Base-by-base conservation (phyloP, 108 stramenopile species). In the Stephanodiscus minutulus region DNA sequence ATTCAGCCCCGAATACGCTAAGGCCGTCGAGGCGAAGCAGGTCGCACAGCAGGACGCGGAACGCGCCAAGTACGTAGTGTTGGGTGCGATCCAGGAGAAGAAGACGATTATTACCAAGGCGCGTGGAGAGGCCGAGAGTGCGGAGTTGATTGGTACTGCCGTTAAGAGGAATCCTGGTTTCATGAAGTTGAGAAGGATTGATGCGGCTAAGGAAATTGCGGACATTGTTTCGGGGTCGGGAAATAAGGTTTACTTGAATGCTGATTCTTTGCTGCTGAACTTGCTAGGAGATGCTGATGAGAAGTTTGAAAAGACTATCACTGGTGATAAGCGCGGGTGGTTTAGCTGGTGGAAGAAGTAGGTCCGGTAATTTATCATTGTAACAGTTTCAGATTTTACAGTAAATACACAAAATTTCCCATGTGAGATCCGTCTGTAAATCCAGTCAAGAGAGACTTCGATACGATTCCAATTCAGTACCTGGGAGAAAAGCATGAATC, bases 41-140 rank as follows among this genome's bases (percentile, higher is more conserved):
- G 99, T 98, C 67, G 89, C 99, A 35, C 98, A 98, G 81, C 99
- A 99, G 87, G 99, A 99, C 56, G 98, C 98, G 22, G 98, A 98
- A 73, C 89, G 98, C 46, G 97, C 98, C 55, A 96, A 97, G 77
- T 99, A 98, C 83, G 83, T 98, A 68, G 99, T 99, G 25, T 78
- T 97, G 73, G 96, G 97, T 73, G 99, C 99, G 9, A 68, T 83
- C 13, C 98, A 98, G 78, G 98, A 99, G 82, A 98, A 97, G 91
- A 82, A 94, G 84, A 95, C 96, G 46, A 99, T 98, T 77, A 96
- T 99, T 63, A 96, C 98, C 75, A 95, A 95, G 85, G 99, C 98
- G 10, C 81, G 92, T 59, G 99, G 98, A 86, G 98, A 99, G 85
- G 99, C 99, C 61, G 89, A 98, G 83, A 92, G 97, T 68, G 98